A percentile compares a stretch with the other conserved stretches of the same genome.
Conservation (phyloP, 140 eudicot genomes). For the Ambrosia hybrid region DNA sequence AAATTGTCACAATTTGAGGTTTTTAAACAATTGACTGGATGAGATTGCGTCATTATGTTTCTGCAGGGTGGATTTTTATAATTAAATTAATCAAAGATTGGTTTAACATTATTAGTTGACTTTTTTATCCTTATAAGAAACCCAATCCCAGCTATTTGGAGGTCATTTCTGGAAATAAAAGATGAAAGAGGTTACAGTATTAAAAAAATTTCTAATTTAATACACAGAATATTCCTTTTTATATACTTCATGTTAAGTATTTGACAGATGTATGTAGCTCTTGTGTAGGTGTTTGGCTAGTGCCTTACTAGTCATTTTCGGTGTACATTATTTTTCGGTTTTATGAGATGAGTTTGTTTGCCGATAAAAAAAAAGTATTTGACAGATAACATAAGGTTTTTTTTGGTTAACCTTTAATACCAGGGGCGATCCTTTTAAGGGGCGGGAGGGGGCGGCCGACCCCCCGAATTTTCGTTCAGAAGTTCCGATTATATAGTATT, state of each 20-base stretch:
- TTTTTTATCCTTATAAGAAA: slow-evolving; percentile 11
- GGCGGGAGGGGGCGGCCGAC: too few species aligned
- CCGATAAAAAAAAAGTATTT: not conserved
- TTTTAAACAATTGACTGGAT: slow-evolving; percentile 6
- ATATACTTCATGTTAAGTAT: slow-evolving; percentile 1
- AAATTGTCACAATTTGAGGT: slow-evolving; percentile 16
- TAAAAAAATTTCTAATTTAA: not conserved
- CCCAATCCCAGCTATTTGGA: slow-evolving; percentile 23
- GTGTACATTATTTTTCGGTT: too few species aligned
- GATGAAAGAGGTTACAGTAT: slow-evolving; percentile 13
- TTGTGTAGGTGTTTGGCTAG: too few species aligned
- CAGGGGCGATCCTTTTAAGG: not conserved
- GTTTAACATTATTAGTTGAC: slow-evolving; percentile 27
- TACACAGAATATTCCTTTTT: slow-evolving; percentile 23
- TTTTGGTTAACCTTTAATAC: not conserved
- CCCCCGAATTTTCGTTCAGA: too few species aligned
- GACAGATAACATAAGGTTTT: not conserved
- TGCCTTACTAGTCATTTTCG: too few species aligned
- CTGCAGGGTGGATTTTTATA: slow-evolving; percentile 2
- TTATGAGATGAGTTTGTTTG: too few species aligned
- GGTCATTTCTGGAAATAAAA: not conserved
- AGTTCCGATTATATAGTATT: too few species aligned
- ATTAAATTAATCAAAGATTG: not conserved
- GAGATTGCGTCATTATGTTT: slow-evolving; percentile 36
- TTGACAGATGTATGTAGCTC: too few species aligned